Percentiles rank a stretch among this genome's conserved stretches.
phyloP scores from a whole-genome alignment of 176 grass and related monocot species.

The Alopecurus myosuroides region DNA sequence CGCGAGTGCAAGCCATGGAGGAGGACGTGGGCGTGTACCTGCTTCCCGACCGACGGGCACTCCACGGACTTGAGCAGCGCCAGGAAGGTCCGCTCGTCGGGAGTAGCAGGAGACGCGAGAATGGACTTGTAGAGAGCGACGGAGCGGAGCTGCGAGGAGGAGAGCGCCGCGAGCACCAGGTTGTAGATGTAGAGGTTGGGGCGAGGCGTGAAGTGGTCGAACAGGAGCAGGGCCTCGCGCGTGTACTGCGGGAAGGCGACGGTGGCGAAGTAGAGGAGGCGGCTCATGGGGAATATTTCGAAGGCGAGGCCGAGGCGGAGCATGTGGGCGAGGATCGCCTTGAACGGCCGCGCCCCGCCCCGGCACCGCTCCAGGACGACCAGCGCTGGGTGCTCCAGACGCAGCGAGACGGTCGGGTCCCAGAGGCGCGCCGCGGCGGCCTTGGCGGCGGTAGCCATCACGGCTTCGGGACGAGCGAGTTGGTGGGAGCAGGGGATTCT shows the following conservation, averaged over 20 bases:
- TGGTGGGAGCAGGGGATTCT: not conserved
- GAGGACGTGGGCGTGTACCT: constrained; percentile 50
- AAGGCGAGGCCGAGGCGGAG: constrained; percentile 41
- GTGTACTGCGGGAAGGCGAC: constrained; percentile 23
- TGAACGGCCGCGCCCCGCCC: constrained; percentile 17
- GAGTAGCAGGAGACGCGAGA: constrained; percentile 18
- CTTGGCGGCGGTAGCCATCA: not conserved
- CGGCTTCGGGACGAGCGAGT: not conserved
- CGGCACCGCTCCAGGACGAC: constrained; percentile 47
- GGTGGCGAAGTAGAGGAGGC: constrained; percentile 47
- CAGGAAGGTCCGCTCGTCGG: constrained; percentile 44
- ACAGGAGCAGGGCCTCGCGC: constrained; percentile 34
- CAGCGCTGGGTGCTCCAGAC: constrained; percentile 45
- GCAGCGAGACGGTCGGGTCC: constrained; percentile 47
- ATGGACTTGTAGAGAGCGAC: constrained; percentile 33
- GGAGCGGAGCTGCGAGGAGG: not conserved
- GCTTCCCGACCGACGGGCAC: not conserved
- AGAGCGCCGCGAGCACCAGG: constrained; percentile 39
- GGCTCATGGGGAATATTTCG: constrained; percentile 54
- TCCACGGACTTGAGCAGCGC: constrained; percentile 45
- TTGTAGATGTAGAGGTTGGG: constrained; percentile 59
- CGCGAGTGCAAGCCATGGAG: constrained; percentile 22
- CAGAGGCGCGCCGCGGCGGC: constrained; percentile 7
- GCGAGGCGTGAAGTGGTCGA: constrained; percentile 47
- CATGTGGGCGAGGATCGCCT: constrained; percentile 46